Conservation (phyloP, 345 rosid genomes). For the Toxicodendron radicans region DNA sequence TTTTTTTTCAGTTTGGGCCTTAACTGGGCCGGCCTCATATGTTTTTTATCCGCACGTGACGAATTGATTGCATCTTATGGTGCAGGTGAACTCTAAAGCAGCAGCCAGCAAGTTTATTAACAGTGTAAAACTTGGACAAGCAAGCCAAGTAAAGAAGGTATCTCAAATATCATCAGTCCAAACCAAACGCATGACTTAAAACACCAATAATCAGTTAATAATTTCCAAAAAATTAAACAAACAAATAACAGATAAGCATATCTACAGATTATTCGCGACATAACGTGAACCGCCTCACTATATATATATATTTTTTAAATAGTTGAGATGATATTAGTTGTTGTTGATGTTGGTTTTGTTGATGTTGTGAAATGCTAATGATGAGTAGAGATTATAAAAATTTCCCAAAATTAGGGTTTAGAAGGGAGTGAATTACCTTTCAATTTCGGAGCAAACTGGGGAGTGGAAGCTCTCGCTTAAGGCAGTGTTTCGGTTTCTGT, state of each 20-base stretch:
- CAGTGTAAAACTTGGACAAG: not conserved
- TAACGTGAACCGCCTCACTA: constrained; percentile 6
- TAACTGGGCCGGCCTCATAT: not conserved
- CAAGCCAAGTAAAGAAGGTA: too few species aligned
- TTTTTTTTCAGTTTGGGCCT: not conserved
- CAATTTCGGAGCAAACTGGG: constrained; percentile 49
- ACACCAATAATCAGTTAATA: not conserved
- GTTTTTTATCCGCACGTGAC: not conserved
- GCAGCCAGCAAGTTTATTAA: too few species aligned
- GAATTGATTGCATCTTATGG: too few species aligned
- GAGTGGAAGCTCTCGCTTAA: constrained; percentile 49
- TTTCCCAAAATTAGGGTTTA: not conserved
- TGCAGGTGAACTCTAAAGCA: too few species aligned
- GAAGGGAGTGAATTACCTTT: not conserved
- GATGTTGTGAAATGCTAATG: not conserved
- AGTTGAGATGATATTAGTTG: too few species aligned
- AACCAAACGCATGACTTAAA: not conserved
- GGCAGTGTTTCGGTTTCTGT: constrained; percentile 48
- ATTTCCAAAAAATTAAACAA: not conserved
- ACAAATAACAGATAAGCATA: not conserved
- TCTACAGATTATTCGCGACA: not conserved
- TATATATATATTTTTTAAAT: too few species aligned
- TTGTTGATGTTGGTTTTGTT: not conserved
- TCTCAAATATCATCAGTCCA: not conserved
- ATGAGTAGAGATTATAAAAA: not conserved